Conservation (phyloP, 768 basidiomycete genomes). For the Boletellus emodensis region DNA sequence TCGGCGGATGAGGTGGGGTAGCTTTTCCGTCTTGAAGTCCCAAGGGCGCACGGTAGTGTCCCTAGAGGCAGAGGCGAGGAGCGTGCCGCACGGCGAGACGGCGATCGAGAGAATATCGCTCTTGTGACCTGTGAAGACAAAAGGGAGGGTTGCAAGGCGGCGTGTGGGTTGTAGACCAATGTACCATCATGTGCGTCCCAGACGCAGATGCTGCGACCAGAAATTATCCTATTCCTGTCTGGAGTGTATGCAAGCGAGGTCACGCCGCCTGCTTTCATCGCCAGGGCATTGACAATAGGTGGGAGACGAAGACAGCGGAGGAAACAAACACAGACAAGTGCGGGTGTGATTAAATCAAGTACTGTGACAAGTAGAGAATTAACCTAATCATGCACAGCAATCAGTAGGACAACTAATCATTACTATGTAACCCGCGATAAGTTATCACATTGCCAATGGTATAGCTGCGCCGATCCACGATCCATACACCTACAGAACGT, state of each 20-base stretch:
- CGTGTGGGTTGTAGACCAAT: constrained; percentile 11
- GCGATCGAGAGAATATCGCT: constrained; percentile 27
- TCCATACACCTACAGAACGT: too few species aligned
- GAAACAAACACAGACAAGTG: too few species aligned
- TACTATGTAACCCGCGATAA: too few species aligned
- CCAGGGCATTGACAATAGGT: too few species aligned
- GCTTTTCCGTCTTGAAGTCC: constrained; percentile 21
- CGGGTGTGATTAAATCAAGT: too few species aligned
- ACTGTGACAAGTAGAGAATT: too few species aligned
- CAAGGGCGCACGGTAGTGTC: constrained; percentile 32
- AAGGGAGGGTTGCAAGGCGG: constrained; percentile 4
- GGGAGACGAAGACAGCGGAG: too few species aligned
- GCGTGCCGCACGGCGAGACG: constrained; percentile 28
- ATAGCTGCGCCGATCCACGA: too few species aligned
- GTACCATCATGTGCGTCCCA: constrained; percentile 26
- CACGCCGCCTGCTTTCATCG: too few species aligned
- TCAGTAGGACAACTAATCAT: too few species aligned
- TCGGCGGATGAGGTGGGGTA: constrained; percentile 26
- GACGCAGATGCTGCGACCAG: constrained; percentile 27
- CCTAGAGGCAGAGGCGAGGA: constrained; percentile 30
- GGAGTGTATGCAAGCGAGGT: constrained; percentile 27
- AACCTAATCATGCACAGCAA: too few species aligned
- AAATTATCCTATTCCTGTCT: constrained; percentile 27
- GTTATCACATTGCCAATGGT: too few species aligned
- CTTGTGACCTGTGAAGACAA: constrained; percentile 18